phyloP scores from a whole-genome alignment of 2,329 filamentous ascomycete species.

The Myriosclerotinia scirpicola region DNA sequence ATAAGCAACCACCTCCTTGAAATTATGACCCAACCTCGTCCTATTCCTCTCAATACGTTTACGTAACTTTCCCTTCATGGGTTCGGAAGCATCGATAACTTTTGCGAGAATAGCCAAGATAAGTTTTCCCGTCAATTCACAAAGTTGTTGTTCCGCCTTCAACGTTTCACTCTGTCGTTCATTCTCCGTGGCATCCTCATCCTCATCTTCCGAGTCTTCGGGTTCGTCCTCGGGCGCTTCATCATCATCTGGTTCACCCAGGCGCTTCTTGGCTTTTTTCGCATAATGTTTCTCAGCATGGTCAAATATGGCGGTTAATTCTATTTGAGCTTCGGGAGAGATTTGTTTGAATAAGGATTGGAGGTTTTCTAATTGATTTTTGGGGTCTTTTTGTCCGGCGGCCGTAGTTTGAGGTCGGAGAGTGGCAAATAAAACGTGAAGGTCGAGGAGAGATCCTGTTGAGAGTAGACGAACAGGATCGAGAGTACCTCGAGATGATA shows the following conservation, averaged over 20 bases:
- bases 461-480: slow-evolving; percentile 78
- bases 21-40: slow-evolving; percentile 77
- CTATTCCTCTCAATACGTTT: slow-evolving; percentile 77
- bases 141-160: slow-evolving; percentile 80
- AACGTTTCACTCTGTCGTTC: slow-evolving; percentile 65
- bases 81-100: slow-evolving; percentile 66
- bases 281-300: slow-evolving; percentile 75
- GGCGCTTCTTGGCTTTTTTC: slow-evolving; percentile 62
- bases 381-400: slow-evolving; percentile 42
- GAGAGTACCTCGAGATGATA: slow-evolving; percentile 66
- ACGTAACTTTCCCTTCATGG: slow-evolving; percentile 62
- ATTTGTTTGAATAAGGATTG: slow-evolving; percentile 68
- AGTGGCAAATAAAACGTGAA: slow-evolving; percentile 76
- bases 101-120: slow-evolving; percentile 76
- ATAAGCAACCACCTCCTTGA: slow-evolving; percentile 78
- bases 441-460: slow-evolving; percentile 75
- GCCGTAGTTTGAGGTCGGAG: slow-evolving; percentile 54
- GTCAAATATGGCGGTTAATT: slow-evolving; percentile 75
- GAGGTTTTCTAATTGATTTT: slow-evolving; percentile 55
- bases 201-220: slow-evolving; percentile 59
- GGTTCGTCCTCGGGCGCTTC: slow-evolving; percentile 70
- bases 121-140: slow-evolving; percentile 80
- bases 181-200: slow-evolving; percentile 54
- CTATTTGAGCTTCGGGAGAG: slow-evolving; percentile 57
- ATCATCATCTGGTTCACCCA: slow-evolving; percentile 66